A percentile compares a stretch with the other conserved stretches of the same genome.
These are phyloP conservation scores for Xylaria sp. DNA, from an alignment of 2,329 filamentous ascomycete genomes.

Conservation along the genomic window DNA sequence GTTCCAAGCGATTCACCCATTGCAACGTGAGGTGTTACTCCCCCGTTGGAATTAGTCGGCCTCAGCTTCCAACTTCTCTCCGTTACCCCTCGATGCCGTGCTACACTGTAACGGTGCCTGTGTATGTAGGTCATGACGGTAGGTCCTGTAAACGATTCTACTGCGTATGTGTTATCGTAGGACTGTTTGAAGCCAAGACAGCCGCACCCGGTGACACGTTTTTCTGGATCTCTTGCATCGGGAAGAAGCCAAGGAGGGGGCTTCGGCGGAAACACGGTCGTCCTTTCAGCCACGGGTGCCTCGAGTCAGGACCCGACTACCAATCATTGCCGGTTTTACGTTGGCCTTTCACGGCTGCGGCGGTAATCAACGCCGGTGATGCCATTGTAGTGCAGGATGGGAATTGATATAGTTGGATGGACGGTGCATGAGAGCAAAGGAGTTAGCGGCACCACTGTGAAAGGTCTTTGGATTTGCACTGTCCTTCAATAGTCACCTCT, in stretches of 20 bases:
- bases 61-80: constrained; percentile 3
- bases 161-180: constrained; percentile 1
- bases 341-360: constrained; percentile 10
- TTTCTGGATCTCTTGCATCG: constrained; percentile 24
- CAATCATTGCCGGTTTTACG: constrained; percentile 9
- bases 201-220: constrained; percentile 37
- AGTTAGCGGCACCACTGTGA: not conserved
- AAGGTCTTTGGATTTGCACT: not conserved
- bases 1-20: not conserved
- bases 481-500: not conserved
- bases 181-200: constrained; percentile 37
- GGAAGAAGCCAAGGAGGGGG: constrained; percentile 24
- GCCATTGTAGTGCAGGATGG: not conserved
- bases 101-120: constrained; percentile 7
- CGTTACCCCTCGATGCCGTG: not conserved
- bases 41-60: not conserved
- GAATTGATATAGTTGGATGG: not conserved
- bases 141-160: constrained; percentile 22
- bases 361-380: constrained; percentile 1
- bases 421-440: not conserved
- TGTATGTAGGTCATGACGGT: constrained; percentile 6
- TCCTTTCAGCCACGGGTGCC: constrained; percentile 21
- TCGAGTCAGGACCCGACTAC: constrained; percentile 11
- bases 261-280: constrained; percentile 33
- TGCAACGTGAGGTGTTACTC: not conserved